Evolutionary conservation across 2,329 filamentous ascomycete species (phyloP), one percentile per base, ranked within the genome.

Genomic region (Fusarium verticillioides): DNA sequence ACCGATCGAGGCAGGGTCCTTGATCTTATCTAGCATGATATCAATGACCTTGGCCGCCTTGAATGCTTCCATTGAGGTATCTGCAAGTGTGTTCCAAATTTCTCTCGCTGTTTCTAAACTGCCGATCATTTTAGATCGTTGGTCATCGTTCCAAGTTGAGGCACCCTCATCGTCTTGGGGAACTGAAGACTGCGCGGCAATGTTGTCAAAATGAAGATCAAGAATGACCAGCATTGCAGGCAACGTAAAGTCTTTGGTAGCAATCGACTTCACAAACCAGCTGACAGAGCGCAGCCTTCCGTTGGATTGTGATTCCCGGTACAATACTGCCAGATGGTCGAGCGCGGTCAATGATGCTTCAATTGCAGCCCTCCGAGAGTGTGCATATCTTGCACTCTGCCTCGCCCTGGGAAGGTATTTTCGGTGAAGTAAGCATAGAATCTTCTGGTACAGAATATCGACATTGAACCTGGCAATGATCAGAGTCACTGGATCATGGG

Each of bases 381-480:
- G 94, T 13, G 91, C 89, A 78, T 97, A 98, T 13, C 95, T 89
- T 15, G 93, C 86, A 76, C 96, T 96, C 66, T 93, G 89, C 53
- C 93, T 87, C 9, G 95, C 93, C 66, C 91, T 89, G n/a, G 89
- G 86, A 65, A 97, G 88, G 80, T 96, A 98, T 72, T 95, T 95
- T 57, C 95, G 89, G 81, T 99, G 96, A 43, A 99, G 88, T 28
- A 97, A 89, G 77, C 94, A 97, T 77, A 97, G 88, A 23, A 95
- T 93, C 83, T 97, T 97, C 72, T 97, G 91, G 79, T 95, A 97
- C 9, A 98, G 84, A 56, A 96, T 92, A 70, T 96, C 94, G 37
- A 98, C 85, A 63, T 93, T 93, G 79, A 95, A 95, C 34, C 95
- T 91, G 58, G 95, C 93, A 84, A 97, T 92, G 65, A 98, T 91